A percentile compares a stretch with the other conserved stretches of the same genome.
Conservation (phyloP, 1,284 basidiomycete species). For the Ceratobasidium sp. region DNA sequence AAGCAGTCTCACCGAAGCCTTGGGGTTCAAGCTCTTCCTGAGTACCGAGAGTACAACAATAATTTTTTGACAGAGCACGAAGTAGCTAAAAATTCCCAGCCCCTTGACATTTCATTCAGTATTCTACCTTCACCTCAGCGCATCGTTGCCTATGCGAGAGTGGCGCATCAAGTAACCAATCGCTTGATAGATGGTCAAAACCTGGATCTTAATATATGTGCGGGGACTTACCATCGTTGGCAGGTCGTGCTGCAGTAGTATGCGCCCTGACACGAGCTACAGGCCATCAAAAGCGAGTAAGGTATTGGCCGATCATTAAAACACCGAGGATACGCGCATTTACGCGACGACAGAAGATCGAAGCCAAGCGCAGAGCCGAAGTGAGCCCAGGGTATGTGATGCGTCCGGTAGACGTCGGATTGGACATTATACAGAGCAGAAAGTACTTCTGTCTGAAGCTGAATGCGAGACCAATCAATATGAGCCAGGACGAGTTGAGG, state of each 20-base stretch:
- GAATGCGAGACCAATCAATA: slow-evolving; percentile 5
- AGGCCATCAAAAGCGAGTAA: background rate
- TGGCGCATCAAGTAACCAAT: background rate
- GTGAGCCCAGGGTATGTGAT: background rate
- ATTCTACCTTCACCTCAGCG: background rate
- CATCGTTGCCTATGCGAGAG: background rate
- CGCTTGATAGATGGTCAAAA: background rate
- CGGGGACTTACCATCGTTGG: background rate
- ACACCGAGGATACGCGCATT: slow-evolving; percentile 9
- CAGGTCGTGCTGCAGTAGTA: background rate
- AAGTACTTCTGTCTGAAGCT: background rate
- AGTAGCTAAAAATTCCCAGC: too few species aligned
- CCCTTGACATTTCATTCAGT: background rate
- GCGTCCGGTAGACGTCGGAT: background rate
- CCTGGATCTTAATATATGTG: background rate
- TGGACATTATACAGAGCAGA: background rate
- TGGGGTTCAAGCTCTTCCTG: too few species aligned
- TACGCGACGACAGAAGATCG: background rate
- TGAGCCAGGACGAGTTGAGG: background rate
- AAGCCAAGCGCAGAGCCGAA: background rate
- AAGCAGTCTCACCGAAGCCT: too few species aligned
- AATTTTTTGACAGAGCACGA: too few species aligned
- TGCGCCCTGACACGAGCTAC: background rate
- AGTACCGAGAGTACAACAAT: too few species aligned
- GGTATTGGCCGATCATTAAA: background rate